Percentiles rank a stretch among this genome's conserved stretches.
These are phyloP conservation scores for Trifolium dubium DNA, from an alignment of 306 rosid genomes.

Conservation along the genomic window DNA sequence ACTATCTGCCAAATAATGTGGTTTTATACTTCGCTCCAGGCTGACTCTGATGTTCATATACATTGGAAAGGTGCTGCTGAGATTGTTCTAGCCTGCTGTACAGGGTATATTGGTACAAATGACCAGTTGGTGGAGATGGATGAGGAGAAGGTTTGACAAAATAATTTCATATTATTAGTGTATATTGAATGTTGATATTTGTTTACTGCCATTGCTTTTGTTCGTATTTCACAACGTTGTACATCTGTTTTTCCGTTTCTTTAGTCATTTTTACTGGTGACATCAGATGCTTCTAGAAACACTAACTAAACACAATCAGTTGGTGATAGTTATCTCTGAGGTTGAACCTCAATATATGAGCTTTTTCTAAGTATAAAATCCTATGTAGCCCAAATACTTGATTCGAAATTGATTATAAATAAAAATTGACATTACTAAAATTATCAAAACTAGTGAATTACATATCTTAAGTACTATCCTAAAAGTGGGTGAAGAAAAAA, in stretches of 20 bases:
- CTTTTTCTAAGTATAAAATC: neutral
- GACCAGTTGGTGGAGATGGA: constrained; percentile 61
- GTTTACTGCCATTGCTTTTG: neutral
- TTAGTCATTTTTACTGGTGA: neutral
- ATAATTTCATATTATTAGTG: constrained; percentile 8
- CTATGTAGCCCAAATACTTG: too few species aligned
- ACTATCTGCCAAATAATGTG: constrained; percentile 4
- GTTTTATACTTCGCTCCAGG: constrained; percentile 49
- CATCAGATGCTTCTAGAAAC: neutral
- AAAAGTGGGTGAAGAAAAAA: too few species aligned
- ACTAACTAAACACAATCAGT: neutral
- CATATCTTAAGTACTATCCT: too few species aligned
- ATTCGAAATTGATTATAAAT: too few species aligned
- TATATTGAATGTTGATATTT: neutral
- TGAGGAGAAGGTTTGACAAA: constrained; percentile 70
- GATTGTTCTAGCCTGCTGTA: constrained; percentile 78
- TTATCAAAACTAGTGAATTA: too few species aligned
- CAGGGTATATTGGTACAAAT: constrained; percentile 55
- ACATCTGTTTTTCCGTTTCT: neutral
- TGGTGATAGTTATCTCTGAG: constrained; percentile 1
- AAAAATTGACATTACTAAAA: too few species aligned
- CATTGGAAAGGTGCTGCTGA: constrained; percentile 99
- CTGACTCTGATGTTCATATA: constrained; percentile 68
- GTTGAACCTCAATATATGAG: neutral
- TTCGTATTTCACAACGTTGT: neutral